Base-by-base conservation (phyloP, 2,329 filamentous ascomycete genomes). In the Nemania serpens region DNA sequence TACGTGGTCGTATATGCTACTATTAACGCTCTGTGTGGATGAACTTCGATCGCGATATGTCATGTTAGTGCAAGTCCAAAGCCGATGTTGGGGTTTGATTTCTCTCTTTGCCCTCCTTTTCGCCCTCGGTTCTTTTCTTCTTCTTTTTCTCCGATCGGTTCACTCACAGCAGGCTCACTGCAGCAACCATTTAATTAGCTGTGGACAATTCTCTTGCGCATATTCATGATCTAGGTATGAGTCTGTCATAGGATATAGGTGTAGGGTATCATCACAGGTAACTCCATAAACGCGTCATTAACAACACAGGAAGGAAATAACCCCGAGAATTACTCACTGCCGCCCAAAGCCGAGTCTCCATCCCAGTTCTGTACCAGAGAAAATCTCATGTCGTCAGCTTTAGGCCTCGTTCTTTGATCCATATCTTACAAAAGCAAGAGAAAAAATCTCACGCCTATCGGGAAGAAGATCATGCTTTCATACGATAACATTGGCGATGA, bases 1-100 rank as follows among this genome's bases (percentile, higher is more conserved):
- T 13, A 69, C 54, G 20, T 68, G 63, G 55, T 69, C 55, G 59
- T 69, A 68, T 52, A 69, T 66, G 51, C 64, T 69, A 29, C 61
- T 63, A 9, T 50, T 56, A 22, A 68, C 15, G 41, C 67, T 69
- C 55, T 62, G 59, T 2, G 68, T 70, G 9, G 67, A 69, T 17
- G 67, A 68, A 33, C 68, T 70, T 51, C 3, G 17, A 17, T 49
- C 34, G 20, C 17, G 5, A 20, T 33, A 46, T 11, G 20, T 11
- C 43, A 17, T 11, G 50, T 64, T 12, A 62, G 54, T 39, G 50
- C 17, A 10, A 22, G 39, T 13, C 33, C 18, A 9, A 18, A 37
- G 29, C 6, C 12, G 18, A 42, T 20, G 11, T 41, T 39, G 29
- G 10, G n/a, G 15, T 2, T n/a, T 18, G 11, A 17, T 6, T 29